Evolutionary conservation across 371 early-diverging fungal genomes (phyloP).

Genomic region (Mucor irregularis): DNA sequence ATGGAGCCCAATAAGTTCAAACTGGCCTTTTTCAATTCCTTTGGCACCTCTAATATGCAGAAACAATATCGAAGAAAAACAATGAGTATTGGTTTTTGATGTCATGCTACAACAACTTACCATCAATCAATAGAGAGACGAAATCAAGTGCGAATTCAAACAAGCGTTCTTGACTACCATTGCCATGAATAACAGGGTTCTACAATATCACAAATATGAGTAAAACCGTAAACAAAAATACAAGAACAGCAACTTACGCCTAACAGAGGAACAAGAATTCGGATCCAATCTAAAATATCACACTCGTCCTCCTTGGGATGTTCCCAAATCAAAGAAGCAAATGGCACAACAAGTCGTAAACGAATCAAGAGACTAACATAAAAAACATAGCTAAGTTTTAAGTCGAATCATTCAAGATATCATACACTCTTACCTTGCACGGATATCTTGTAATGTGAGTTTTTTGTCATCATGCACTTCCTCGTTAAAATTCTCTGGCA

Average conservation of each 20-base stretch:
- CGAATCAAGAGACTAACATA: conserved; percentile 44
- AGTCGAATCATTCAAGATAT: not conserved
- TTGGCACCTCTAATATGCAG: conserved; percentile 31
- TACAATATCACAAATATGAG: conserved; percentile 6
- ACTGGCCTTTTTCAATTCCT: conserved; percentile 35
- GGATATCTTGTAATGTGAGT: conserved; percentile 42
- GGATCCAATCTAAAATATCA: conserved; percentile 48
- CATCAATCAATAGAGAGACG: conserved; percentile 61
- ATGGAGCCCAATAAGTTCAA: conserved; percentile 35
- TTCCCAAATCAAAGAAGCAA: conserved; percentile 59
- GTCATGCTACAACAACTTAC: too few species aligned
- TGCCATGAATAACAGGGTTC: conserved; percentile 61
- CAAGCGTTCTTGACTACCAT: conserved; percentile 60
- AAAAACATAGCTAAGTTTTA: not conserved
- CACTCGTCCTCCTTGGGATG: conserved; percentile 52
- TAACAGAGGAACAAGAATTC: conserved; percentile 35
- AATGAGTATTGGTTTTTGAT: not conserved
- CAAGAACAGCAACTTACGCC: conserved; percentile 28
- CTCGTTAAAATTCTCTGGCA: conserved; percentile 21
- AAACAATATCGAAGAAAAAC: not conserved
- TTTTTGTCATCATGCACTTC: conserved; percentile 13
- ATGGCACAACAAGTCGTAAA: conserved; percentile 55
- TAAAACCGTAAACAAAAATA: not conserved
- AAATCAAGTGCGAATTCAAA: conserved; percentile 65
- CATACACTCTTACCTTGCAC: conserved; percentile 30